Evolutionary conservation across 2,329 filamentous ascomycete species (phyloP).

Genomic region (Penicillium sp.): DNA sequence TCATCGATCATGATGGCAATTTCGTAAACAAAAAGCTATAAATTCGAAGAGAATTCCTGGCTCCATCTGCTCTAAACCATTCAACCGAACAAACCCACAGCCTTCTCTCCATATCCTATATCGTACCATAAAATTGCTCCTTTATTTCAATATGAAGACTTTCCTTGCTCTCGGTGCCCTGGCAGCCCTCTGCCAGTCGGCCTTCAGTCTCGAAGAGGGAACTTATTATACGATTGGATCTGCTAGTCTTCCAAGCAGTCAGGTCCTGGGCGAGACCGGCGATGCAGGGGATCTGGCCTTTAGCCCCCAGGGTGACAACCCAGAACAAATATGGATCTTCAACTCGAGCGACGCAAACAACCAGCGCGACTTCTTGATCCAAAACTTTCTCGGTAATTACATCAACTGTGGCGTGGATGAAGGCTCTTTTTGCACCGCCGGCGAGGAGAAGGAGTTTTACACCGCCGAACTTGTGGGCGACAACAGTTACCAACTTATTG

Average conservation of each 20-base stretch:
- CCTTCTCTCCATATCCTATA: too few species aligned
- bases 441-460: neutral
- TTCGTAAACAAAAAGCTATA: neutral
- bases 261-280: neutral
- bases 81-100: too few species aligned
- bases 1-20: neutral
- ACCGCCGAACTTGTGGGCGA: neutral
- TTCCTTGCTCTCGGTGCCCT: neutral
- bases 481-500: neutral
- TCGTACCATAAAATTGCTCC: too few species aligned
- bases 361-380: neutral
- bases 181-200: neutral
- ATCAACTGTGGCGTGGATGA: neutral
- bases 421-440: neutral
- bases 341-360: neutral
- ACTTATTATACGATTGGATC: conserved; percentile 2
- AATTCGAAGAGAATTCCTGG: neutral
- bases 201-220: neutral
- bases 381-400: neutral
- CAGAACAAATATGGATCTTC: neutral
- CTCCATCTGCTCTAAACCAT: too few species aligned
- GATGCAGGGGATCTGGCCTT: neutral
- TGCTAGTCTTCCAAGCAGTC: neutral
- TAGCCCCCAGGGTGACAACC: neutral
- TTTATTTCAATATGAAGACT: neutral